phyloP scores from a whole-genome alignment of 139 green algal genomes.

The Astrephomene gubernaculifera region DNA sequence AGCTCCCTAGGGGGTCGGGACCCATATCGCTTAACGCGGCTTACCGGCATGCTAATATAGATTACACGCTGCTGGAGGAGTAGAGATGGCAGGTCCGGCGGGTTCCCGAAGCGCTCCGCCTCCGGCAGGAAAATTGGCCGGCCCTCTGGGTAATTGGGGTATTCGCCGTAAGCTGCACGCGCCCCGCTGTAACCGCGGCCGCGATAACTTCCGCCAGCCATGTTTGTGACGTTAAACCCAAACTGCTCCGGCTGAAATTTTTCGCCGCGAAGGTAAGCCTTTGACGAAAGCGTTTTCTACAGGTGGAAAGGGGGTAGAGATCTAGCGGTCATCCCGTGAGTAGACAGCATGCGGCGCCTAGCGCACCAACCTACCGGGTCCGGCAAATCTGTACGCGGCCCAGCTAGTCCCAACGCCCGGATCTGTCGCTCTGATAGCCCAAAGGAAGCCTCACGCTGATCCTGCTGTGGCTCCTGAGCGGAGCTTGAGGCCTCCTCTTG shows the following conservation, averaged over 20 bases:
- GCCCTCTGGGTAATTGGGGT: conserved; percentile 66
- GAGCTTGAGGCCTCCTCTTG: conserved; percentile 12
- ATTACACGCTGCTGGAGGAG: conserved; percentile 87
- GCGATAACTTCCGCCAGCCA: conserved; percentile 33
- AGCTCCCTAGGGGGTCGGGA: no score
- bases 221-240: conserved; percentile 52
- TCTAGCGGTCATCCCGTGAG: background rate
- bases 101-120: conserved; percentile 69
- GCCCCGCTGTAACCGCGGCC: conserved; percentile 46
- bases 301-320: background rate
- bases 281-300: conserved; percentile 64
- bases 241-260: conserved; percentile 62
- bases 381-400: conserved; percentile 44
- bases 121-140: conserved; percentile 71
- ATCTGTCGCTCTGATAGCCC: conserved; percentile 70
- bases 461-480: conserved; percentile 16
- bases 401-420: conserved; percentile 63
- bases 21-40: no score
- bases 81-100: conserved; percentile 86
- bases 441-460: conserved; percentile 27
- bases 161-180: conserved; percentile 65
- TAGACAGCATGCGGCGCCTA: background rate
- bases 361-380: conserved; percentile 56
- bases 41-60: conserved; percentile 89
- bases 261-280: conserved; percentile 58